Evolutionary conservation across 345 rosid species (phyloP).

Genomic region (Populus simonii): DNA sequence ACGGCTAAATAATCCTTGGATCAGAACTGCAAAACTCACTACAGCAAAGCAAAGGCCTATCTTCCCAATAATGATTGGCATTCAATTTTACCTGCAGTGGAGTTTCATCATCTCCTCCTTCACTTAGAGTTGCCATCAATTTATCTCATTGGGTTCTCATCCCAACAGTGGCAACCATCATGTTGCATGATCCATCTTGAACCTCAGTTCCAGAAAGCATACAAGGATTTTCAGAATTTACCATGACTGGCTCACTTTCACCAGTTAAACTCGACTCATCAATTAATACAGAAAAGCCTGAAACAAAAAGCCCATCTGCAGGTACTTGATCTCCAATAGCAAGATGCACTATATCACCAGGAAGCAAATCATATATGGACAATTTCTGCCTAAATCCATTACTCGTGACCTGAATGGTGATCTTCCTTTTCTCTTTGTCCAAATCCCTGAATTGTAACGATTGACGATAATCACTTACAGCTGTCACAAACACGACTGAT

Average conservation of each 20-base stretch:
- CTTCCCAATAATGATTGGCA: slow-evolving; percentile 82
- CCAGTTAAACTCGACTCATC: slow-evolving; percentile 93
- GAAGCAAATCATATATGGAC: slow-evolving; percentile 78
- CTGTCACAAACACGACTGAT: slow-evolving; percentile 82
- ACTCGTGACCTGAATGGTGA: slow-evolving; percentile 73
- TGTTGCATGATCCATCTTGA: slow-evolving; percentile 91
- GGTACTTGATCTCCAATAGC: slow-evolving; percentile 92
- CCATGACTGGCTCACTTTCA: slow-evolving; percentile 82
- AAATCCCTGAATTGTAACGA: slow-evolving; percentile 79
- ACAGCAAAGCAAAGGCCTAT: slow-evolving; percentile 80
- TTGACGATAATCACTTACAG: slow-evolving; percentile 86
- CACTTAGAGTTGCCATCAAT: slow-evolving; percentile 86
- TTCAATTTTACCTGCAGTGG: slow-evolving; percentile 91
- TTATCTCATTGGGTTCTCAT: slow-evolving; percentile 99
- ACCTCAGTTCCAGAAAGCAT: slow-evolving; percentile 90
- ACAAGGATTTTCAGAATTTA: slow-evolving; percentile 59
- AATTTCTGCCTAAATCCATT: slow-evolving; percentile 78
- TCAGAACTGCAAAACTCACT: slow-evolving; percentile 76
- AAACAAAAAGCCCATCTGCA: slow-evolving; percentile 86
- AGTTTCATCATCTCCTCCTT: slow-evolving; percentile 96
- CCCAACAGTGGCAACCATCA: slow-evolving; percentile 85
- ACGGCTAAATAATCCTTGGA: slow-evolving; percentile 61
- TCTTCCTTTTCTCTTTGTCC: slow-evolving; percentile 93
- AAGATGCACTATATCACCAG: slow-evolving; percentile 89
- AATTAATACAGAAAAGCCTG: slow-evolving; percentile 77